Conservation (phyloP, 371 early-diverging fungal genomes). For the Mortierella sp. region DNA sequence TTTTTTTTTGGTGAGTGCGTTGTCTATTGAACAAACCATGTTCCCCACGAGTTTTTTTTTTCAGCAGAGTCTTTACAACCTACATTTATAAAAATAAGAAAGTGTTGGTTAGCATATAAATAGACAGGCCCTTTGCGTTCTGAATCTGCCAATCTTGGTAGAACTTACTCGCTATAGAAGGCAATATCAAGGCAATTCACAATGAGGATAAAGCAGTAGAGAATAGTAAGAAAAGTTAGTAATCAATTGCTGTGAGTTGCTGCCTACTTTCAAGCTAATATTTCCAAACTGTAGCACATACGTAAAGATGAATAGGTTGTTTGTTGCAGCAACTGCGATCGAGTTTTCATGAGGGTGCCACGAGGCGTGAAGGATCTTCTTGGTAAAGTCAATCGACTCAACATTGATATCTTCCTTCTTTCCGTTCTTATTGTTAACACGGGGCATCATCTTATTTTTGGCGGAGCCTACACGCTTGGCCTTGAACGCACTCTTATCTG, state of each 20-base stretch:
- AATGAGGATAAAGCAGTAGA: neutral
- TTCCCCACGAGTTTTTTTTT: no score
- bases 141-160: neutral
- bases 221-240: neutral
- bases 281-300: conserved; percentile 43
- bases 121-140: neutral
- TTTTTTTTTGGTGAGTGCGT: conserved; percentile 4
- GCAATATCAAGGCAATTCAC: neutral
- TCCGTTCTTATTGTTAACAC: conserved; percentile 53
- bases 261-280: neutral
- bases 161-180: conserved; percentile 7
- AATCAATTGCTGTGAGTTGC: neutral
- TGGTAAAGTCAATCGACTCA: conserved; percentile 91
- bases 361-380: conserved; percentile 97
- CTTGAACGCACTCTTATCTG: conserved; percentile 97
- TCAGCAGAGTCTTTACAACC: neutral
- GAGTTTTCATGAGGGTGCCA: conserved; percentile 98
- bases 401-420: conserved; percentile 83
- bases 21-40: neutral
- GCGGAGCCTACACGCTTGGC: conserved; percentile 83
- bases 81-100: neutral
- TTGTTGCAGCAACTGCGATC: conserved; percentile 97
- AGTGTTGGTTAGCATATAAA: neutral
- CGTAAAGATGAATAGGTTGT: conserved; percentile 97
- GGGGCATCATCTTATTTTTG: conserved; percentile 62